Evolutionary conservation across 2,329 filamentous ascomycete species (phyloP).

Genomic region (Alternaria solani): DNA sequence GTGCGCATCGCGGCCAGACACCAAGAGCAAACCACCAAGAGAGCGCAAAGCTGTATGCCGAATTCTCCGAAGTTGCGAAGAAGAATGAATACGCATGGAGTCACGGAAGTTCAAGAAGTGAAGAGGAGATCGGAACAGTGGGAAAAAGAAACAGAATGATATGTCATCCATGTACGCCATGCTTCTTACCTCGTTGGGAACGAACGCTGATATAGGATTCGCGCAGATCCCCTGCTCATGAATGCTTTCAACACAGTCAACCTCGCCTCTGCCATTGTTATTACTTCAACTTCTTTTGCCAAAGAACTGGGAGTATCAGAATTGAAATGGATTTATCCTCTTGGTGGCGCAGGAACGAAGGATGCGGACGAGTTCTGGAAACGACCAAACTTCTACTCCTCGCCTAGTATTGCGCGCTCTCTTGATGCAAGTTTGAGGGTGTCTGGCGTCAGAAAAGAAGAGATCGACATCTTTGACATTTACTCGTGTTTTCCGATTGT

Average conservation of each 20-base stretch:
- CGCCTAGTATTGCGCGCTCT: slow-evolving; percentile 65
- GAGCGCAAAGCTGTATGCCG: slow-evolving; percentile 66
- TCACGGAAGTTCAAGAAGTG: slow-evolving; percentile 58
- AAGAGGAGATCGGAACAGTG: slow-evolving; percentile 63
- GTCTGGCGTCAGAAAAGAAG: slow-evolving; percentile 57
- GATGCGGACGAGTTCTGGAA: slow-evolving; percentile 70
- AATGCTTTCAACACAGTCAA: slow-evolving; percentile 77
- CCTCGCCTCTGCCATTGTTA: slow-evolving; percentile 66
- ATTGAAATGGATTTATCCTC: slow-evolving; percentile 68
- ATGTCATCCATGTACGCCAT: slow-evolving; percentile 67
- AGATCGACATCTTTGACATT: slow-evolving; percentile 70
- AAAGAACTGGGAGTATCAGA: slow-evolving; percentile 62
- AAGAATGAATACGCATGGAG: slow-evolving; percentile 66
- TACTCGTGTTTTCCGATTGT: slow-evolving; percentile 77
- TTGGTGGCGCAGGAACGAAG: slow-evolving; percentile 69
- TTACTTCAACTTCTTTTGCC: slow-evolving; percentile 67
- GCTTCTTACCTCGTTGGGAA: not conserved
- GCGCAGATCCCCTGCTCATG: slow-evolving; percentile 72
- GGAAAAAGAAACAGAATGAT: slow-evolving; percentile 71
- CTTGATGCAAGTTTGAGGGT: slow-evolving; percentile 62
- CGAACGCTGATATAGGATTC: not conserved
- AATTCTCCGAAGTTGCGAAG: slow-evolving; percentile 66
- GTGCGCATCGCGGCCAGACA: slow-evolving; percentile 64
- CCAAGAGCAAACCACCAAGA: slow-evolving; percentile 65
- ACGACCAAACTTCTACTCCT: slow-evolving; percentile 65